phyloP scores from a whole-genome alignment of 441 rosid species.

The Adansonia rubrostipa region DNA sequence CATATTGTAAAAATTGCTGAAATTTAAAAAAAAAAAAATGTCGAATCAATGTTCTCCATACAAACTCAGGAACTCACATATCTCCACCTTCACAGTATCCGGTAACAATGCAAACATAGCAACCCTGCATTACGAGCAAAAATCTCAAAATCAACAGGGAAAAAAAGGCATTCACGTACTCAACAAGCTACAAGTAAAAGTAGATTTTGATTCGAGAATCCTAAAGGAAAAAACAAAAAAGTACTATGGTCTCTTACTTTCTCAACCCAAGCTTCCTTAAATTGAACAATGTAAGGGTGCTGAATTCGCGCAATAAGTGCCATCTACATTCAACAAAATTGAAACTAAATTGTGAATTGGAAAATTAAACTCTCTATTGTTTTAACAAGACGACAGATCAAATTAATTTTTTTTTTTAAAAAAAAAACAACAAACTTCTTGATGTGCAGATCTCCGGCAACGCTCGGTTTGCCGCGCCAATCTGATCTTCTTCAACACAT shows the following conservation, averaged over 20 bases:
- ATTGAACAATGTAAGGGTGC: conserved; percentile 89
- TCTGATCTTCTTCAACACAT: conserved; percentile 96
- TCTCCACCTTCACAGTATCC: conserved; percentile 99
- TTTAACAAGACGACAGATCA: conserved; percentile 2
- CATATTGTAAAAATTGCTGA: conserved; percentile 15
- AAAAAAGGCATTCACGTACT: conserved; percentile 1
- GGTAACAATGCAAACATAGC: conserved; percentile 96
- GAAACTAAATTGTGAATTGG: conserved; percentile 14
- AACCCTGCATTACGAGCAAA: conserved; percentile 60
- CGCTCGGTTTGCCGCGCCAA: conserved; percentile 93
- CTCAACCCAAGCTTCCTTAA: conserved; percentile 99
- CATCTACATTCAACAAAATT: conserved; percentile 56
- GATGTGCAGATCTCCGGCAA: conserved; percentile 95
- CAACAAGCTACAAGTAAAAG: conserved; percentile 14
- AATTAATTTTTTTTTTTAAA: background rate
- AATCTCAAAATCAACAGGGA: conserved; percentile 10
- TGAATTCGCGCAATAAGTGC: conserved; percentile 85
- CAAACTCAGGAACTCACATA: conserved; percentile 64
- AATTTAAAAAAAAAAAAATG: conserved; percentile 23
- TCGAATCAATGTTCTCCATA: background rate
- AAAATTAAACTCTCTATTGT: background rate
- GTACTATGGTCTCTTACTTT: conserved; percentile 54
- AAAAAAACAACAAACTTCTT: conserved; percentile 60
- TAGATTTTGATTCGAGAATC: conserved; percentile 18
- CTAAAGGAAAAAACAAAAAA: background rate